Evolutionary conservation across 495 filamentous ascomycete genomes (phyloP).

Genomic region (Trichocladium antarcticum): DNA sequence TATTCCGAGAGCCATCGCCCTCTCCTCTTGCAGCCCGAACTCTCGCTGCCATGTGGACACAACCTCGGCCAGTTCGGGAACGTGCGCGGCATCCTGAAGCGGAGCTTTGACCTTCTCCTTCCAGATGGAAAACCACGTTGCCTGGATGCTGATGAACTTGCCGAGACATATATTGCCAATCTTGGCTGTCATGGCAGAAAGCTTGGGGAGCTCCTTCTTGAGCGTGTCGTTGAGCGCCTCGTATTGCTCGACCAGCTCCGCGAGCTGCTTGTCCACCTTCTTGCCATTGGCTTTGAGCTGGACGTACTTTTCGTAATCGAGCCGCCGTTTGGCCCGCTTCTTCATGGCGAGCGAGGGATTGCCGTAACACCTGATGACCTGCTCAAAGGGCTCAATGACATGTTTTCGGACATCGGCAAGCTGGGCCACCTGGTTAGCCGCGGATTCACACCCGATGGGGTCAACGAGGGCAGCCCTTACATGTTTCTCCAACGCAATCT

Average conservation of each 20-base stretch:
- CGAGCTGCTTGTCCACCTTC: slow-evolving; percentile 68
- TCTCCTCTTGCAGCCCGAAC: slow-evolving; percentile 49
- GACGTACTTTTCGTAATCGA: slow-evolving; percentile 65
- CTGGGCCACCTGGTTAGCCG: slow-evolving; percentile 33
- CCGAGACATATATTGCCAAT: slow-evolving; percentile 67
- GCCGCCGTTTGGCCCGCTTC: slow-evolving; percentile 78
- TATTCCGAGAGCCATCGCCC: slow-evolving; percentile 39
- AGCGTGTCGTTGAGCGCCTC: slow-evolving; percentile 80
- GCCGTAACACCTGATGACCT: slow-evolving; percentile 66
- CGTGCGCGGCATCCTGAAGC: slow-evolving; percentile 49
- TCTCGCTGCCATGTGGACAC: slow-evolving; percentile 61
- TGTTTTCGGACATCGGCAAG: slow-evolving; percentile 63
- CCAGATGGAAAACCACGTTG: slow-evolving; percentile 67
- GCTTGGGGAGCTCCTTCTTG: slow-evolving; percentile 81
- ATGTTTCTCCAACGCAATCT: slow-evolving; percentile 70
- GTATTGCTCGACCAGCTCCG: slow-evolving; percentile 75
- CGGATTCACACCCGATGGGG: neutral
- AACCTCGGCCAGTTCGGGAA: slow-evolving; percentile 58
- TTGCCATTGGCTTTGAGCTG: slow-evolving; percentile 56
- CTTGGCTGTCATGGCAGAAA: slow-evolving; percentile 67
- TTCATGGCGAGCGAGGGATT: slow-evolving; percentile 77
- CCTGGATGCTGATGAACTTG: slow-evolving; percentile 72
- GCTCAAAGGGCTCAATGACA: slow-evolving; percentile 79
- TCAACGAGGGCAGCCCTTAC: slow-evolving; percentile 39
- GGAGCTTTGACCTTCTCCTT: slow-evolving; percentile 66